phyloP scores from a whole-genome alignment of 1,139 yeast species.

The Zygoascus hellenicus region DNA sequence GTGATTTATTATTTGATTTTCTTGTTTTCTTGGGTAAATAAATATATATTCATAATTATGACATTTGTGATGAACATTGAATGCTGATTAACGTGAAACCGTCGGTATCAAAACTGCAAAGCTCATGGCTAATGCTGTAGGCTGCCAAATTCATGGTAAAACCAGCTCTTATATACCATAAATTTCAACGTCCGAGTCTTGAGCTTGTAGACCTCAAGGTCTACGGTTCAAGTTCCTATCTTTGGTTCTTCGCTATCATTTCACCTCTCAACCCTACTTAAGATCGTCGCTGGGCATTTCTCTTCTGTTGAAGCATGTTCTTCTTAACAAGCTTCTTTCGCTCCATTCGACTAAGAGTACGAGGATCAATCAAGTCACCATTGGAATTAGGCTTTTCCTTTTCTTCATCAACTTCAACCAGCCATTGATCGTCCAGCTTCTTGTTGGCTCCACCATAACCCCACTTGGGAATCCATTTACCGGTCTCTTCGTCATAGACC shows the following conservation, averaged over 20 bases:
- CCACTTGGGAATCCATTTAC: constrained; percentile 98
- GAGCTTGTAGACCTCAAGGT: no score
- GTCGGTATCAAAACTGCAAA: no score
- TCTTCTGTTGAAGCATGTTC: constrained; percentile 81
- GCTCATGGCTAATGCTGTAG: no score
- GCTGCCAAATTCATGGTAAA: no score
- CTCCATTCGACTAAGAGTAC: constrained; percentile 71
- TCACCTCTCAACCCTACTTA: constrained; percentile 1
- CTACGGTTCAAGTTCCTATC: no score
- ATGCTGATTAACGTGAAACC: no score
- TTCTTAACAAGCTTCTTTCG: constrained; percentile 81
- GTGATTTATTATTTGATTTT: neutral
- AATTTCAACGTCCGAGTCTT: no score
- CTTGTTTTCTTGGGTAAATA: constrained; percentile 1
- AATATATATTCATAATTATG: neutral
- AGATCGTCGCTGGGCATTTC: constrained; percentile 43
- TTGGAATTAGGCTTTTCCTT: constrained; percentile 37
- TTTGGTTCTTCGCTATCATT: no score
- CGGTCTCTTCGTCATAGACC: constrained; percentile 82
- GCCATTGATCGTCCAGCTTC: constrained; percentile 84
- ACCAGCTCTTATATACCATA: no score
- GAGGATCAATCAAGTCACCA: constrained; percentile 79
- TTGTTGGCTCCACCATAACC: constrained; percentile 94
- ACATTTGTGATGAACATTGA: no score
- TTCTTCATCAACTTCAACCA: constrained; percentile 84